Percentiles rank a stretch among this genome's conserved stretches.
These are phyloP conservation scores for Ziziphus jujuba DNA, from an alignment of 306 rosid species.

Conservation along the genomic window DNA sequence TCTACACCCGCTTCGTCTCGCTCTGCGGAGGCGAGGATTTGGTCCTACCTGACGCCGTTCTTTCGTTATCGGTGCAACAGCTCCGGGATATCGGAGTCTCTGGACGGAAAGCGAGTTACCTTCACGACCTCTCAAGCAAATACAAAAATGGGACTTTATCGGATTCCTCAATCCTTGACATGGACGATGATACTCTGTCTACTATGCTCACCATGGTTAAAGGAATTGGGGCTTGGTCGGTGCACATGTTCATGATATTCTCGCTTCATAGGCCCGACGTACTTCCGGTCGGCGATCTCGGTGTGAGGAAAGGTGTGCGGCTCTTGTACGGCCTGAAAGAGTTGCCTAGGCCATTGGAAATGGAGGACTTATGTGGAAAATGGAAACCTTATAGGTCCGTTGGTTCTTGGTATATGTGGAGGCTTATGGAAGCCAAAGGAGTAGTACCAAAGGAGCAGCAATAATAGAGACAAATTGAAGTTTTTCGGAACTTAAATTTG, in stretches of 20 bases:
- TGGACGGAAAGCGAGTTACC: slow-evolving; percentile 65
- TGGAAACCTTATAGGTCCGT: slow-evolving; percentile 80
- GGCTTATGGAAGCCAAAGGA: slow-evolving; percentile 59
- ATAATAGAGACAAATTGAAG: neutral
- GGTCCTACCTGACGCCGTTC: slow-evolving; percentile 44
- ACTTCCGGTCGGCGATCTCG: slow-evolving; percentile 74
- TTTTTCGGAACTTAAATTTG: neutral
- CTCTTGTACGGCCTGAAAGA: slow-evolving; percentile 58
- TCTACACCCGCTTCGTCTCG: slow-evolving; percentile 56
- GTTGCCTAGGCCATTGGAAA: slow-evolving; percentile 56
- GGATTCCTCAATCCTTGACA: slow-evolving; percentile 52
- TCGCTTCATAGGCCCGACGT: slow-evolving; percentile 71
- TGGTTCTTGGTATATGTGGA: slow-evolving; percentile 87
- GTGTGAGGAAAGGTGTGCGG: slow-evolving; percentile 73
- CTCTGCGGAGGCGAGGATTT: slow-evolving; percentile 59
- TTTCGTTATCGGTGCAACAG: slow-evolving; percentile 39
- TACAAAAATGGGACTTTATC: slow-evolving; percentile 49
- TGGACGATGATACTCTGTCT: slow-evolving; percentile 62
- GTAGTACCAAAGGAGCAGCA: slow-evolving; percentile 6
- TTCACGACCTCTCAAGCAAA: slow-evolving; percentile 61
- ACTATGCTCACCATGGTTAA: slow-evolving; percentile 52
- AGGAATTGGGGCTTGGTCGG: slow-evolving; percentile 88
- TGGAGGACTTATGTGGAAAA: no score
- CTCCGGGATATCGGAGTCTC: slow-evolving; percentile 67
- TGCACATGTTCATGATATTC: slow-evolving; percentile 87